Conservation (phyloP, 129 eudicot species). For the Oenanthe sinensis region DNA sequence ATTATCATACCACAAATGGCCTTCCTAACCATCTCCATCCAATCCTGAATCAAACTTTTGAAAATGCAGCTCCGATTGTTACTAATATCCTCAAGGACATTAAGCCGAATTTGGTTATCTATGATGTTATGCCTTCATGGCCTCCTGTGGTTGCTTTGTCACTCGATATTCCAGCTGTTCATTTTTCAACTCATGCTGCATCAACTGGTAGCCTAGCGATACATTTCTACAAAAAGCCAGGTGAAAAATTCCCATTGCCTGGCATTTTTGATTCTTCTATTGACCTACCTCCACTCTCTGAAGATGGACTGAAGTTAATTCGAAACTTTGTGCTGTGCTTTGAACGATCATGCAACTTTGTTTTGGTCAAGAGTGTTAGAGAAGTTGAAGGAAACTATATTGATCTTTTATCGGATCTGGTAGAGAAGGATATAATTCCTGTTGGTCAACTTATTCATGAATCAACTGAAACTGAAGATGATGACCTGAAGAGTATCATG, state of each 20-base stretch:
- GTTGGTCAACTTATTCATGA: constrained; percentile 8
- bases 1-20: constrained; percentile 19
- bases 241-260: not conserved
- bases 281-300: not conserved
- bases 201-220: not conserved
- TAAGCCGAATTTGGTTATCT: constrained; percentile 11
- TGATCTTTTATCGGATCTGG: not conserved
- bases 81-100: constrained; percentile 2
- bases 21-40: constrained; percentile 14
- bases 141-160: constrained; percentile 9
- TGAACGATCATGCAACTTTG: not conserved
- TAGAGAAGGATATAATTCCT: not conserved
- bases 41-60: not conserved
- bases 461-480: not conserved
- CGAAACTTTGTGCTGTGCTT: not conserved
- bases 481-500: not conserved
- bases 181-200: not conserved
- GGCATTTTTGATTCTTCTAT: not conserved
- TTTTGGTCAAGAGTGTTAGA: not conserved
- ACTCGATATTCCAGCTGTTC: constrained; percentile 9
- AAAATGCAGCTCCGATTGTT: constrained; percentile 2
- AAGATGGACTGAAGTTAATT: not conserved
- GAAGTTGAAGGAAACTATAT: constrained; percentile 4
- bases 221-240: not conserved
- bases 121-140: constrained; percentile 15